Evolutionary conservation across 192 early-diverging fungal genomes (phyloP), one percentile per base, ranked within the genome.

Genomic region (Coemansia sp.): DNA sequence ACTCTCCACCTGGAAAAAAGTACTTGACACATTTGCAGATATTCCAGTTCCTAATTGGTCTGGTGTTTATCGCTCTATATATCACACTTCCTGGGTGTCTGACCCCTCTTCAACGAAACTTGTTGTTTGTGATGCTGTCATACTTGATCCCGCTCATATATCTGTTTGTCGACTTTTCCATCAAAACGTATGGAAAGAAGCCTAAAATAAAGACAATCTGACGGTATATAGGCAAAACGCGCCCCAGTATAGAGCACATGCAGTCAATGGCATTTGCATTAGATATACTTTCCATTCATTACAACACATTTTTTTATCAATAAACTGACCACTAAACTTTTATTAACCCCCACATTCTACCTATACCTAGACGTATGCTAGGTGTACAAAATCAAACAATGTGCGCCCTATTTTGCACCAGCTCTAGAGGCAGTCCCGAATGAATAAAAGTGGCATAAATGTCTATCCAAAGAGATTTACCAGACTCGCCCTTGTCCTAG

Each of bases 11-110:
- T 11, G 90, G 91, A 43, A 95, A 95, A 74, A 87, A 89, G 75
- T 93, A 92, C 78, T 75, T 95, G 49, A 95, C 94, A 16, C 82
- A 83, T 64, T 88, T 93, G 86, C 94, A 95, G 83, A 95, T 95
- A 72, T 85, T 87, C 53, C 94, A 95, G 83, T 95, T 95, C 85
- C 63, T 93, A 33, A 78, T 94, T 31, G 94, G 93, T 46, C 87
- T 84, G 9, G 65, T 89, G 38, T 63, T 92, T 46, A 91, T 93
- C 64, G 72, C 86, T 55, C 76, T 86, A 13, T 94, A 92, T 69
- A 81, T 92, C 43, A 85, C 91, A 39, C 71, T 92, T 18, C 86
- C 88, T 29, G 81, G 83, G 31, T 91, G 90, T 66, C 64, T 75
- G 16, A 90, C 85, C 10, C 85, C 85, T 40, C 87, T 87, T 11